A percentile compares a stretch with the other conserved stretches of the same genome.
Conservation (phyloP, 208 protist genomes). For the Trypanosoma platydactyli region DNA sequence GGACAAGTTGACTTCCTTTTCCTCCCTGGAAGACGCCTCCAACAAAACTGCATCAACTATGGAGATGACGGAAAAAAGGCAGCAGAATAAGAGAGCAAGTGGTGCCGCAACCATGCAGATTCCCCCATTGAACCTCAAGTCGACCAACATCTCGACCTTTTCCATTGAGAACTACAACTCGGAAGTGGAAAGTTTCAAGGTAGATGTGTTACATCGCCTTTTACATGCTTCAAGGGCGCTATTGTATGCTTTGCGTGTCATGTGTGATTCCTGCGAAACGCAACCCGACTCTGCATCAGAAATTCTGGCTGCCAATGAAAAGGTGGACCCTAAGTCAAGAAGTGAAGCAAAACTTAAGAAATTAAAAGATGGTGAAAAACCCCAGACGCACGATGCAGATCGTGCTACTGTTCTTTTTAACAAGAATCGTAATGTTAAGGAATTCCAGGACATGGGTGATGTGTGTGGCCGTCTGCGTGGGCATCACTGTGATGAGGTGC, state of each 20-base stretch:
- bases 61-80: background rate
- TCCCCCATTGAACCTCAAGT: slow-evolving; percentile 19
- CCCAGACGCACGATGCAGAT: background rate
- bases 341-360: background rate
- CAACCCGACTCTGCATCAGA: slow-evolving; percentile 29
- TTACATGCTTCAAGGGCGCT: slow-evolving; percentile 66
- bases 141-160: slow-evolving; percentile 57
- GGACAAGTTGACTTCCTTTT: background rate
- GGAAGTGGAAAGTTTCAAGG: slow-evolving; percentile 65
- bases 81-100: background rate
- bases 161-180: slow-evolving; percentile 50
- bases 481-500: background rate
- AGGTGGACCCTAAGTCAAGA: background rate
- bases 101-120: background rate
- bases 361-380: background rate
- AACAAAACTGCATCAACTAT: background rate
- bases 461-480: background rate
- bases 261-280: slow-evolving; percentile 47
- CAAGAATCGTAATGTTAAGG: background rate
- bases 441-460: background rate
- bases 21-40: background rate
- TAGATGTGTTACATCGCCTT: slow-evolving; percentile 80
- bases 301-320: background rate
- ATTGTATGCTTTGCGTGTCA: slow-evolving; percentile 60
- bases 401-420: background rate